Conservation (phyloP, 1,284 basidiomycete genomes). For the Pseudozyma flocculosa region DNA sequence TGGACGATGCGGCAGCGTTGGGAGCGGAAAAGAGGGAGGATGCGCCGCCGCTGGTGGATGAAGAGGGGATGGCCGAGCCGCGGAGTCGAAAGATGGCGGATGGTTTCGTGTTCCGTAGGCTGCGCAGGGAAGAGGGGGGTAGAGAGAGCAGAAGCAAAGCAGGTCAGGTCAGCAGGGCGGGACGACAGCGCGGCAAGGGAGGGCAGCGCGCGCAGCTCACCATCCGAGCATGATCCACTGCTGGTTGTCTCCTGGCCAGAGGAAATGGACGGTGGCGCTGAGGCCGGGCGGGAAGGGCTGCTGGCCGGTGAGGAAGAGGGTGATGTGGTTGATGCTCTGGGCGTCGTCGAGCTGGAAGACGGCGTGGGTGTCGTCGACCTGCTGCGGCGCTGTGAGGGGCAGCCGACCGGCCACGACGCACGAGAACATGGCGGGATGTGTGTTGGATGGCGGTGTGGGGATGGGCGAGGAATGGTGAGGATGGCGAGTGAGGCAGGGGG, state of each 20-base stretch:
- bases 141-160: background rate
- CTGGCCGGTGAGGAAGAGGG: slow-evolving; percentile 54
- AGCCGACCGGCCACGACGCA: slow-evolving; percentile 52
- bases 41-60: background rate
- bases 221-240: slow-evolving; percentile 51
- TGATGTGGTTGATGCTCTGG: slow-evolving; percentile 43
- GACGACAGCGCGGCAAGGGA: background rate
- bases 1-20: background rate
- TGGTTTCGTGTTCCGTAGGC: slow-evolving; percentile 50
- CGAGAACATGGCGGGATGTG: slow-evolving; percentile 54
- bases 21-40: slow-evolving; percentile 1
- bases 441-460: background rate
- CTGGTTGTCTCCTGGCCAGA: slow-evolving; percentile 34
- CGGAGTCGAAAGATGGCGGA: slow-evolving; percentile 52
- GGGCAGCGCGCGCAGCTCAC: slow-evolving; percentile 11
- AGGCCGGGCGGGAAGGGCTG: slow-evolving; percentile 52
- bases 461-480: too few relatives aligned
- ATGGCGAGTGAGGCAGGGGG: too few relatives aligned
- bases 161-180: background rate
- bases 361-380: slow-evolving; percentile 54
- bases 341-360: slow-evolving; percentile 50
- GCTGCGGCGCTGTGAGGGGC: slow-evolving; percentile 44
- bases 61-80: slow-evolving; percentile 8
- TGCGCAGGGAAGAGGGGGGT: slow-evolving; percentile 3
- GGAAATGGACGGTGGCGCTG: slow-evolving; percentile 52